Conservation (phyloP, 2,329 filamentous ascomycete species). For the Huntiella savannae region DNA sequence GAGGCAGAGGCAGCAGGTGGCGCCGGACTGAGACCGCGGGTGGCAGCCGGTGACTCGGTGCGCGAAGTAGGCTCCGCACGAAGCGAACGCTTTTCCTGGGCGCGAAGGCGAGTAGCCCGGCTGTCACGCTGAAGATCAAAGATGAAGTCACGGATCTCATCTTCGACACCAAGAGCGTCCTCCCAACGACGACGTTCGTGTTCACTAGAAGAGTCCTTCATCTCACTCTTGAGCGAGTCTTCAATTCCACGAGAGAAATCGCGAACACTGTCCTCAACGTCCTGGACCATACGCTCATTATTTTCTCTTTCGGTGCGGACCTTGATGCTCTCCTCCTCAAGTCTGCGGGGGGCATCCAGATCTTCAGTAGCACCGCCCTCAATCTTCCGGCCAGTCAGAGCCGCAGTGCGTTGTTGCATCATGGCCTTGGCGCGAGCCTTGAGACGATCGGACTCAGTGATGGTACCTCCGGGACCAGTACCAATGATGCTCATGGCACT, state of each 20-base stretch:
- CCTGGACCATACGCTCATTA: constrained; percentile 88
- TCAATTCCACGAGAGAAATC: constrained; percentile 76
- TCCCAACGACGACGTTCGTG: constrained; percentile 92
- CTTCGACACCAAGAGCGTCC: constrained; percentile 85
- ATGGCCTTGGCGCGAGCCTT: constrained; percentile 92
- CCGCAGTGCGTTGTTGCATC: constrained; percentile 95
- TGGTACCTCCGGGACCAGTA: constrained; percentile 72
- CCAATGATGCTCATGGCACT: constrained; percentile 69
- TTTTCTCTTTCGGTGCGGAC: constrained; percentile 74
- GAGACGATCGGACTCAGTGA: constrained; percentile 85
- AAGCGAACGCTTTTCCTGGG: constrained; percentile 34
- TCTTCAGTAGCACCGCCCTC: constrained; percentile 46
- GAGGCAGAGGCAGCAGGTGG: constrained; percentile 20
- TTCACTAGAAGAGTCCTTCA: constrained; percentile 56
- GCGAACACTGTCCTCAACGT: constrained; percentile 88
- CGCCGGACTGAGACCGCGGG: constrained; percentile 30
- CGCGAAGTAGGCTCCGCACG: constrained; percentile 27
- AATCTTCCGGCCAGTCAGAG: constrained; percentile 68
- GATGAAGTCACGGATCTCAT: constrained; percentile 94
- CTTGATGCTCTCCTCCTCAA: constrained; percentile 74
- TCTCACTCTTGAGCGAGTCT: constrained; percentile 67
- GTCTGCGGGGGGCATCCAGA: constrained; percentile 57
- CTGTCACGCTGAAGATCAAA: constrained; percentile 84
- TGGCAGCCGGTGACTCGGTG: constrained; percentile 26
- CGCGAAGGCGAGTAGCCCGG: constrained; percentile 49